Conservation (phyloP, 129 eudicot species). For the Arctium minus region DNA sequence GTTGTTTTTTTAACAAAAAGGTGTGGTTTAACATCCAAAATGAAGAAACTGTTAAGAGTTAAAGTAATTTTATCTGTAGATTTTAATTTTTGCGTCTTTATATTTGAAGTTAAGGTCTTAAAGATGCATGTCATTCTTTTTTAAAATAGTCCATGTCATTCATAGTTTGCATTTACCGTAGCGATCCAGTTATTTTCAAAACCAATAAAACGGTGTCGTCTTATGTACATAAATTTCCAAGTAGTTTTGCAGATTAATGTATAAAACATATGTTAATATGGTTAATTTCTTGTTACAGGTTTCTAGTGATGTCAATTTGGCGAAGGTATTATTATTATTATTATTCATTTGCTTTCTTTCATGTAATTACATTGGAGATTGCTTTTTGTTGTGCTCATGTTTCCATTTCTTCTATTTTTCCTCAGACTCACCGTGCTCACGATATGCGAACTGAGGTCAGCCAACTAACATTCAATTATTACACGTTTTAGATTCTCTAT, state of each 20-base stretch:
- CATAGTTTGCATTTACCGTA: too few species aligned
- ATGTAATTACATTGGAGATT: not conserved
- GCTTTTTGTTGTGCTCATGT: not conserved
- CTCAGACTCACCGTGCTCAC: conserved; percentile 46
- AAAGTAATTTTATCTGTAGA: too few species aligned
- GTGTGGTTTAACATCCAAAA: too few species aligned
- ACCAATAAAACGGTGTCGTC: not conserved
- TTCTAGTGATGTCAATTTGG: conserved; percentile 24
- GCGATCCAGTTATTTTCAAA: too few species aligned
- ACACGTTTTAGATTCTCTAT: not conserved
- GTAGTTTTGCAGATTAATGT: not conserved
- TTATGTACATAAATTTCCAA: not conserved
- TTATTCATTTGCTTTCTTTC: not conserved
- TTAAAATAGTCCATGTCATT: too few species aligned
- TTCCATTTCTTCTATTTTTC: conserved; percentile 10
- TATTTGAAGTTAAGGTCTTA: too few species aligned
- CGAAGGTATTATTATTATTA: conserved; percentile 43
- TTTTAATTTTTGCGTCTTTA: too few species aligned
- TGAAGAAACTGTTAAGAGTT: too few species aligned
- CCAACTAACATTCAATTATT: not conserved
- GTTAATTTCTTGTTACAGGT: conserved; percentile 40
- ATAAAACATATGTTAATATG: too few species aligned
- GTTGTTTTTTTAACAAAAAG: too few species aligned
- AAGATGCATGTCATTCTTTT: too few species aligned
- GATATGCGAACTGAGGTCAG: conserved; percentile 69